A percentile compares a stretch with the other conserved stretches of the same genome.
phyloP scores from a whole-genome alignment of 257 asterid species.

The Penstemon davidsonii region DNA sequence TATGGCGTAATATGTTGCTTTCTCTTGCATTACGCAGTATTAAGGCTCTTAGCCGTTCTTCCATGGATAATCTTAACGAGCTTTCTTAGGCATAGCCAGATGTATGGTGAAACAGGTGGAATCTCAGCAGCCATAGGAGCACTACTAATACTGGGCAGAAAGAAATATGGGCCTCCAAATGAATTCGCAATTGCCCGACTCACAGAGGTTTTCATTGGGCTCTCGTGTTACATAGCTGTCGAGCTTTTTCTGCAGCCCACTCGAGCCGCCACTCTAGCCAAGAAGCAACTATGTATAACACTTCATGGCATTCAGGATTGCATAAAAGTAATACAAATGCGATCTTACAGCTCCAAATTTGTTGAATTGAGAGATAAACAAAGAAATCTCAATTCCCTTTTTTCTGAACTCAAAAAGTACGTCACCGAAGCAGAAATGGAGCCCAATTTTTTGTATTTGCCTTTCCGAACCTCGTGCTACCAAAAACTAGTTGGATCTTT shows the following conservation, averaged over 20 bases:
- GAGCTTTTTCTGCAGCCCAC: slow-evolving; percentile 63
- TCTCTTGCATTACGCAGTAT: slow-evolving; percentile 37
- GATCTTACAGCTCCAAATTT: slow-evolving; percentile 11
- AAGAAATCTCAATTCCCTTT: slow-evolving; percentile 29
- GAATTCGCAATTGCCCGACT: slow-evolving; percentile 62
- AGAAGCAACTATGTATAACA: slow-evolving; percentile 33
- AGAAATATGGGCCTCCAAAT: slow-evolving; percentile 49
- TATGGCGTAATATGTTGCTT: slow-evolving; percentile 67
- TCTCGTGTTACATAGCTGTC: slow-evolving; percentile 41
- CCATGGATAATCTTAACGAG: slow-evolving; percentile 68
- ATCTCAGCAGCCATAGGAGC: slow-evolving; percentile 70
- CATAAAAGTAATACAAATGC: slow-evolving; percentile 16
- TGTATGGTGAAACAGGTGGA: slow-evolving; percentile 68
- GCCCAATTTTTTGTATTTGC: slow-evolving; percentile 54
- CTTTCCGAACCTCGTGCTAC: slow-evolving; percentile 50
- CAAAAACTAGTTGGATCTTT: slow-evolving; percentile 42
- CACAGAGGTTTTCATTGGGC: slow-evolving; percentile 56
- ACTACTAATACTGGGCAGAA: slow-evolving; percentile 60
- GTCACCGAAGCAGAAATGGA: slow-evolving; percentile 47
- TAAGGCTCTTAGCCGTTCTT: slow-evolving; percentile 53
- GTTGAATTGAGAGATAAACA: slow-evolving; percentile 26
- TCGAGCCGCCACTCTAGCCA: slow-evolving; percentile 63
- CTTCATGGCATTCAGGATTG: slow-evolving; percentile 40
- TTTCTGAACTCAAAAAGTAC: slow-evolving; percentile 33
- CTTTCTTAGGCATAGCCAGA: slow-evolving; percentile 54